Base-by-base conservation (phyloP, 2,329 filamentous ascomycete species). In the Aspergillus luchuensis region DNA sequence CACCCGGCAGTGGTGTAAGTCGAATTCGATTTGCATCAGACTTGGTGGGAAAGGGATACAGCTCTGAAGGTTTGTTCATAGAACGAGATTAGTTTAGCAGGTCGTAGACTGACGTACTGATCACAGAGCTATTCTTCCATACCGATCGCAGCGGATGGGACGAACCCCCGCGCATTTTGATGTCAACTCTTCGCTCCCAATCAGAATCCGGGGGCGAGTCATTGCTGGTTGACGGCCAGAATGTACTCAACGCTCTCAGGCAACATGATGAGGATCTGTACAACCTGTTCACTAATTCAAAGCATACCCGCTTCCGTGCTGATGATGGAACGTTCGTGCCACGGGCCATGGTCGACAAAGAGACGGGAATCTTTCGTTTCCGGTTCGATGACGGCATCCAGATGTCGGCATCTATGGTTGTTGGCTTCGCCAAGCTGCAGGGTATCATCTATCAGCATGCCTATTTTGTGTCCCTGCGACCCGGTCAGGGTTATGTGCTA, bases 101-200 rank as follows among this genome's bases (percentile, higher is more conserved):
- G 10, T 13, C 33, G 5, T 36, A 36, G 4, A 36, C 33, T 36
- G 33, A 36, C 11, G 33, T 36, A 63, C 50, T 1, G 5, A 8
- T 17, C 7, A 3, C 25, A 60, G 62, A 64, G 25, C 47, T 64
- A 6, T 62, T 59, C 13, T 62, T 64, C 17, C 62, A 64, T 50
- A 62, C 59, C 8, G 62, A 62, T 13, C 59, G 59, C 39, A 64
- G 62, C 30, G 62, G 62, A 13, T 64, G 62, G 62, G 59, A 64
- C 2, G 11, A 13, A n/a, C 62, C 62, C 3, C 62, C 62, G 11
- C 53, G 57, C 1, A 45, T 64, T 17, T 19, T 64, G n/a, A 49
- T 62, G 43, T 64, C 62, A 2, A 56, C 57, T 15, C 54, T 64
- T 2, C 59, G 54, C 15, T 62, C 49, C 8, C 56, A 52, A 30